A percentile compares a stretch with the other conserved stretches of the same genome.
Conservation (phyloP, 2,329 filamentous ascomycete species). For the Alternaria triticina region DNA sequence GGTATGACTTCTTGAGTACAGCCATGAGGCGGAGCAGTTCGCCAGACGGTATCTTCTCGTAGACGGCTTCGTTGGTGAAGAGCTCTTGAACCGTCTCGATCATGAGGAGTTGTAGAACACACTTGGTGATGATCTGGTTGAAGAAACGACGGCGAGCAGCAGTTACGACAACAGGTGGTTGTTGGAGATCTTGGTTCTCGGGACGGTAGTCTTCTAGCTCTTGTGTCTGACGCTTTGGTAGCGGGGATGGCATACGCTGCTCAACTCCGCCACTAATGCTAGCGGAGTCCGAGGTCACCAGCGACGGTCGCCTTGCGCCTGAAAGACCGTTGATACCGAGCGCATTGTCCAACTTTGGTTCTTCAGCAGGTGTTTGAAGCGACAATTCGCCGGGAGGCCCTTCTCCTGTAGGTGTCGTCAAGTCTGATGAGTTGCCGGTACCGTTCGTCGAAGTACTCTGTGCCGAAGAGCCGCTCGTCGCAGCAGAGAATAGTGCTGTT, state of each 20-base stretch:
- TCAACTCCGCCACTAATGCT: constrained; percentile 23
- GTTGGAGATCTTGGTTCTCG: constrained; percentile 68
- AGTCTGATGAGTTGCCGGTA: constrained; percentile 40
- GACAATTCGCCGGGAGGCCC: constrained; percentile 42
- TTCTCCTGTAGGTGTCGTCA: constrained; percentile 52
- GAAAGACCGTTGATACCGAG: constrained; percentile 54
- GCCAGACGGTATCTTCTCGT: constrained; percentile 86
- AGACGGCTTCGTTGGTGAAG: constrained; percentile 96
- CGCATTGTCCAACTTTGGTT: constrained; percentile 45
- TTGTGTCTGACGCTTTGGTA: constrained; percentile 46
- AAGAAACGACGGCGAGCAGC: constrained; percentile 93
- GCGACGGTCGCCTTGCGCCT: constrained; percentile 33
- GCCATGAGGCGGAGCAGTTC: constrained; percentile 93
- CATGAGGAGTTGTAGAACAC: constrained; percentile 96
- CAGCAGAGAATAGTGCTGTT: constrained; percentile 92
- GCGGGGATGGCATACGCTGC: constrained; percentile 40
- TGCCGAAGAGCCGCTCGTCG: constrained; percentile 56
- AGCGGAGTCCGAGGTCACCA: constrained; percentile 39
- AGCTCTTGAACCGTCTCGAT: constrained; percentile 99
- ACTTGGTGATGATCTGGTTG: constrained; percentile 99
- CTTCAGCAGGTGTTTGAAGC: constrained; percentile 41
- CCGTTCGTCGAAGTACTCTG: constrained; percentile 59
- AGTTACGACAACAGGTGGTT: constrained; percentile 90
- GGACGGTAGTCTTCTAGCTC: constrained; percentile 88
- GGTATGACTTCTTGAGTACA: constrained; percentile 92